Evolutionary conservation across 2,329 filamentous ascomycete genomes (phyloP).

Genomic region (Neofusicoccum kwambonambiense): DNA sequence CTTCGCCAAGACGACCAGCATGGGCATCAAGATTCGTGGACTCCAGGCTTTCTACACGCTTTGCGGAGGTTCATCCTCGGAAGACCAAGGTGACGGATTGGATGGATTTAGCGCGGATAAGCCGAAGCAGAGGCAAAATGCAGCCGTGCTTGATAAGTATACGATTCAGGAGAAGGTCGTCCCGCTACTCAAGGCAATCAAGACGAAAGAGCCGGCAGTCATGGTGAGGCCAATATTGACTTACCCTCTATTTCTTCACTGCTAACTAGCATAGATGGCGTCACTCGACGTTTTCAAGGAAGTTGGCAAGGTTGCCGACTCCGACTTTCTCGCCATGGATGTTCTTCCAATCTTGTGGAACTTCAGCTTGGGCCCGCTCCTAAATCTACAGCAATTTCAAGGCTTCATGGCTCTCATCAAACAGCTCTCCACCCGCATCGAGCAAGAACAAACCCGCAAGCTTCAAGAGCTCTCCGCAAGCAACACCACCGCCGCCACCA

Average conservation of each 20-base stretch:
- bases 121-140: conserved; percentile 62
- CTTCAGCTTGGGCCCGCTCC: conserved; percentile 85
- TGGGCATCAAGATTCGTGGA: conserved; percentile 91
- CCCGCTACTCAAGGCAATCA: conserved; percentile 85
- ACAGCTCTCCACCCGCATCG: conserved; percentile 72
- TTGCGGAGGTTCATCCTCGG: conserved; percentile 68
- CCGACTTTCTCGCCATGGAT: conserved; percentile 89
- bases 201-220: conserved; percentile 95
- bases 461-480: conserved; percentile 75
- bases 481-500: conserved; percentile 51
- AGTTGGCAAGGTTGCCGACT: conserved; percentile 77
- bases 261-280: conserved; percentile 58
- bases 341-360: conserved; percentile 86
- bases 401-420: conserved; percentile 89
- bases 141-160: conserved; percentile 89
- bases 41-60: conserved; percentile 87
- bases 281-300: conserved; percentile 81
- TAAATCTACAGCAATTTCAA: conserved; percentile 83
- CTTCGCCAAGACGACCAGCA: conserved; percentile 88
- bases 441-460: conserved; percentile 85
- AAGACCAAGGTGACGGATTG: conserved; percentile 64
- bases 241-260: neutral
- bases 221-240: conserved; percentile 56
- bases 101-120: conserved; percentile 63
- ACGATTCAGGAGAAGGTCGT: conserved; percentile 98